Evolutionary conservation across 116 monocot genomes (phyloP).

Genomic region (Thalassia testudinum): DNA sequence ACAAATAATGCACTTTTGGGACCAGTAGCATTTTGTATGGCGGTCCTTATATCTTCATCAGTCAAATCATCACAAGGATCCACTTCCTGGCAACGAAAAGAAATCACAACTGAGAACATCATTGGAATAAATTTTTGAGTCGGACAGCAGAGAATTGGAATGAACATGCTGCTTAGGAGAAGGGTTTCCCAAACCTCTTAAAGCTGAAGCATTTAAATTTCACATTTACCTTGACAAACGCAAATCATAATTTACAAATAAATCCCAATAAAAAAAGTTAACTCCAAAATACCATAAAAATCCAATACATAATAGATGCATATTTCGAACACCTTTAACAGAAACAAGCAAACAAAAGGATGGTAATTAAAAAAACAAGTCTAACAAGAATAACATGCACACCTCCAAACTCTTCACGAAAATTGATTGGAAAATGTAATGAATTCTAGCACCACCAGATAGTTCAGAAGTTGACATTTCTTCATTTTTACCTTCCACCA

Average conservation of each 20-base stretch:
- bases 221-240: too few relatives aligned
- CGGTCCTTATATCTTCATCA: slow-evolving; percentile 91
- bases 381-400: not conserved
- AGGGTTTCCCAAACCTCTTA: not conserved
- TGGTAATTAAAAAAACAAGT: not conserved
- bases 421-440: slow-evolving; percentile 97
- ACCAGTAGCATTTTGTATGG: slow-evolving; percentile 98
- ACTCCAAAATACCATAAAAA: too few relatives aligned
- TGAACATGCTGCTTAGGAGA: too few relatives aligned
- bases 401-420: slow-evolving; percentile 98
- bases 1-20: slow-evolving; percentile 94
- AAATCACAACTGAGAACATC: not conserved
- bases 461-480: slow-evolving; percentile 85
- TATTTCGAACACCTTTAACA: too few relatives aligned
- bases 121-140: too few relatives aligned
- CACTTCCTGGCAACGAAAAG: slow-evolving; percentile 44
- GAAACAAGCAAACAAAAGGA: not conserved
- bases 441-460: slow-evolving; percentile 95
- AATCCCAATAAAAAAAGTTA: too few relatives aligned
- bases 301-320: too few relatives aligned
- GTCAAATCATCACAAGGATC: slow-evolving; percentile 92
- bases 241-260: too few relatives aligned
- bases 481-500: slow-evolving; percentile 95
- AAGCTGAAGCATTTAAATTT: not conserved
- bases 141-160: too few relatives aligned